Base-by-base conservation (phyloP, 345 rosid species). In the Camelina laxa region DNA sequence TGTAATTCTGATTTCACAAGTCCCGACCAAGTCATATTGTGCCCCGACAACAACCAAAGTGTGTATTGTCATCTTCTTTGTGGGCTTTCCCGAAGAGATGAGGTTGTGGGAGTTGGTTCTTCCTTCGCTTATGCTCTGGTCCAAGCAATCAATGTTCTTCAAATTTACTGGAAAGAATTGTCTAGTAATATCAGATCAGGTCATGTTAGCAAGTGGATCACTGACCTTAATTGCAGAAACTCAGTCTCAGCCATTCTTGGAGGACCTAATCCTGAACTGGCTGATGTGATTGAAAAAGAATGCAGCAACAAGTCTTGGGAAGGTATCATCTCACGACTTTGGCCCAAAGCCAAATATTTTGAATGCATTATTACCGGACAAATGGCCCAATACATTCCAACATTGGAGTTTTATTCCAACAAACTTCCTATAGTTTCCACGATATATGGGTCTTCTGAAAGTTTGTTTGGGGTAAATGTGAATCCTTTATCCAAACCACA, bases 51-150 rank as follows among this genome's bases (percentile, higher is more conserved):
- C 81, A 84, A 81, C 33, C 96, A 90, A 62, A 87, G 89, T 73
- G 75, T 88, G 86, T 88, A 82, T 72, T 87, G 85, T 49, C 96
- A 90, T 60, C 68, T 88, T 49, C 83, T 90, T 1, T 79, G 89
- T 36, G 91, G 90, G 0, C 69, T 90, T 50, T 76, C 79, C 16
- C 87, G 84, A 35, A 79, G 88, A 20, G 79, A 81, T 0, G 72
- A 84, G 39, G 88, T 90, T 31, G 69, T 85, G 5, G 39, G 86
- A 3, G 72, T 88, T 0, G 85, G 85, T 41, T 82, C 91, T 5
- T 42, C 76, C 61, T 90, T 85, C 16, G 87, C 91, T 10, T 82
- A 83, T 7, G 76, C 81, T 5, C 74, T 88, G 36, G 72, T 88
- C 8, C 75, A 82, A n/a, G 83, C 91, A 12, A 81, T 87, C 76